Conservation (phyloP, 176 grass and related monocot genomes). For the Avena eriantha region DNA sequence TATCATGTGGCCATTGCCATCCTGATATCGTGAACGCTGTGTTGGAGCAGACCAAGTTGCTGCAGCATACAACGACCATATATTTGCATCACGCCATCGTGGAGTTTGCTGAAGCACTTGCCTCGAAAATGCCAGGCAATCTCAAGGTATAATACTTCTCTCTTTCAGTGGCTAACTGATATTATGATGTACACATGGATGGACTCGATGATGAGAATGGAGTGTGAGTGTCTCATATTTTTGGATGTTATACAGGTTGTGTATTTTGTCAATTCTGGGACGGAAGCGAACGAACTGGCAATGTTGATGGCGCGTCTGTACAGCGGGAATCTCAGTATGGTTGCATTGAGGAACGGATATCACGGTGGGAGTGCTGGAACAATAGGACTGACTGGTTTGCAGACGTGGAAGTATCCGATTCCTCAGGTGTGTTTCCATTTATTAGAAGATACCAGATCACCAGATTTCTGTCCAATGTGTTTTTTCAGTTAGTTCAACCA, state of each 20-base stretch:
- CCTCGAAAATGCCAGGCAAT: conserved; percentile 95
- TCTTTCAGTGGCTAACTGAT: background rate
- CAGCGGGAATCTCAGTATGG: conserved; percentile 87
- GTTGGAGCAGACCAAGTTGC: conserved; percentile 89
- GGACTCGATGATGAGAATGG: background rate
- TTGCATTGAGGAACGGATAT: conserved; percentile 94
- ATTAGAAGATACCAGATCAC: background rate
- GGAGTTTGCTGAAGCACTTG: conserved; percentile 88
- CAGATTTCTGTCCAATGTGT: background rate
- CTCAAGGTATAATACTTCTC: conserved; percentile 63
- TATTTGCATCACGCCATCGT: conserved; percentile 93
- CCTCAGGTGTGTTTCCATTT: conserved; percentile 67
- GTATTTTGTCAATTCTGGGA: conserved; percentile 98
- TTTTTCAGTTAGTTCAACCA: background rate
- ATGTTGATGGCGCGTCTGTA: conserved; percentile 96
- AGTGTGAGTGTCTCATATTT: background rate
- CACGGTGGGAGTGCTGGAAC: conserved; percentile 95
- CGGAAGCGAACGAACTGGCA: conserved; percentile 96
- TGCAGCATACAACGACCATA: conserved; percentile 96
- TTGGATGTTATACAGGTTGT: conserved; percentile 59
- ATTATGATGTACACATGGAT: background rate
- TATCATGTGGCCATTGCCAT: conserved; percentile 95
- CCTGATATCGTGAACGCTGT: conserved; percentile 87
- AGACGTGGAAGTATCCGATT: conserved; percentile 95
- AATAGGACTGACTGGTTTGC: conserved; percentile 81